phyloP scores from a whole-genome alignment of 225 moss, liverwort and hornwort genomes.

The Thuidium tamariscinum region DNA sequence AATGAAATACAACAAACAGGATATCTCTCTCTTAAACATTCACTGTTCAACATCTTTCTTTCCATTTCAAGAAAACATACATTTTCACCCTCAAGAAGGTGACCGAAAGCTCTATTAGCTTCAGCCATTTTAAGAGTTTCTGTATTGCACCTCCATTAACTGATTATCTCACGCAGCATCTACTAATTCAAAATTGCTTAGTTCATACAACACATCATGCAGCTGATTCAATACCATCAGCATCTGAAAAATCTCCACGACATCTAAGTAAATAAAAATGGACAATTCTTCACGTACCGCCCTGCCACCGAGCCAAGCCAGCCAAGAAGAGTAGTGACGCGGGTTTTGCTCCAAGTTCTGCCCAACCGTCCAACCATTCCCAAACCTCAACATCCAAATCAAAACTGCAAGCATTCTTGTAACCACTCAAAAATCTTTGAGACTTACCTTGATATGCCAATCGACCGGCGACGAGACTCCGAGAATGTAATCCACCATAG shows the following conservation, averaged over 20 bases:
- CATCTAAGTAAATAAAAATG: background rate
- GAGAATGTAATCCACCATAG: slow-evolving; percentile 92
- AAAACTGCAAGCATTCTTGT: background rate
- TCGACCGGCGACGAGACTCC: slow-evolving; percentile 71
- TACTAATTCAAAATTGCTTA: background rate
- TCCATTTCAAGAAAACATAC: background rate
- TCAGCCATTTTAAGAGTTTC: background rate
- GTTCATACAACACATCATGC: background rate
- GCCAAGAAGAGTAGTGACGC: slow-evolving; percentile 82
- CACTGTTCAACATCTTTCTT: background rate
- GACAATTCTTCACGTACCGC: slow-evolving; percentile 29
- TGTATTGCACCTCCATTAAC: background rate
- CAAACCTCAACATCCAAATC: background rate
- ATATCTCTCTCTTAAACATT: background rate
- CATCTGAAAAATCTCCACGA: background rate
- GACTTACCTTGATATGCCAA: slow-evolving; percentile 73
- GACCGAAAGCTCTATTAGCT: background rate
- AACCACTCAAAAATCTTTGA: background rate
- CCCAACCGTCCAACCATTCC: background rate
- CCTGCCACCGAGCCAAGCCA: slow-evolving; percentile 71
- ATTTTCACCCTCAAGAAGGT: background rate
- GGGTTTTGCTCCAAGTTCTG: slow-evolving; percentile 93
- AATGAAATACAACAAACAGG: background rate
- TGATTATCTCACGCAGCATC: background rate
- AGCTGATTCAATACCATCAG: background rate